Evolutionary conservation across 2,329 filamentous ascomycete species (phyloP), one percentile per base, ranked within the genome.

Genomic region (Fusarium chuoi): DNA sequence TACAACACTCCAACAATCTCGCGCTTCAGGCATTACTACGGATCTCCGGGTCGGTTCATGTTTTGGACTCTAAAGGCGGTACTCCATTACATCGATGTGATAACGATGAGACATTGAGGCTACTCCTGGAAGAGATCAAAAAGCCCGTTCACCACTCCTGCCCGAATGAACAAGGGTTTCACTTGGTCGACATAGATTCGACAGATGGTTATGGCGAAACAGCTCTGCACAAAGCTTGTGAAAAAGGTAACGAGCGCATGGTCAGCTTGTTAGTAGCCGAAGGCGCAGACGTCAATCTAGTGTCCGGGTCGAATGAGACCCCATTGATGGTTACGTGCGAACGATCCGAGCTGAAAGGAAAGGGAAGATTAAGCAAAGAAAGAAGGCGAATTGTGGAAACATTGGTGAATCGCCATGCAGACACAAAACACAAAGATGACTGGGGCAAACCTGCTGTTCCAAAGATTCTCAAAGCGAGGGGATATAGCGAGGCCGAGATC

Each of bases 11-110:
- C 17, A 70, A 70, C n/a, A 39, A 69, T 24, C 35, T 39, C 17
- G 58, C 38, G 3, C 51, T 70, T 10, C n/a, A 38, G 42, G 65
- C 41, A 12, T 20, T 70, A 4, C 15, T 63, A 7, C 41, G 38
- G 14, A 36, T 68, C 28, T 33, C 33, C 6, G 57, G 45, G 3
- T 69, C 51, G 4, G 51, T 70, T 2, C 65, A 70, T 15, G 59
- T 69, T 20, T 30, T 65, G n/a, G 59, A 51, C 42, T 24, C 35
- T 1, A 70, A 49, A 64, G 26, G 52, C 17, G n/a, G 52, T 7
- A 70, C 67, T 9, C 67, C 67, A 17, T n/a, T 70, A 20, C 67
- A 70, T 18, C 38, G 52, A 35, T 70, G 67, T 5, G 35, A 55
- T 12, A 64, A 58, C 10, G 28, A 46, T 22, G 33, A 44, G 22